Conservation (phyloP, 1,284 basidiomycete species). For the Ceratobasidium sp. region DNA sequence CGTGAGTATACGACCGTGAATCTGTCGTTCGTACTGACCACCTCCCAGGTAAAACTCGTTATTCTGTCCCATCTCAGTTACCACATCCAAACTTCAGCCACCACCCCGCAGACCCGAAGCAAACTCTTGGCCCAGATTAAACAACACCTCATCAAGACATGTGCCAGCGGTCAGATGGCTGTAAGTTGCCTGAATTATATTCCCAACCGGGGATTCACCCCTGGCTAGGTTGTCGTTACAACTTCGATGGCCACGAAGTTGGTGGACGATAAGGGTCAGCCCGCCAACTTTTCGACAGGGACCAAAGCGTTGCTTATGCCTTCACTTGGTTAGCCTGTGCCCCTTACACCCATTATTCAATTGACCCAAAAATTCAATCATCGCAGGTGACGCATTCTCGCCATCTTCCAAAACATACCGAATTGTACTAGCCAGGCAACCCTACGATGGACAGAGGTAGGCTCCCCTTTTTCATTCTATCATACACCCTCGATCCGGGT, state of each 20-base stretch:
- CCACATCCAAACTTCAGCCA: slow-evolving; percentile 28
- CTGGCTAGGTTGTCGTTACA: slow-evolving; percentile 28
- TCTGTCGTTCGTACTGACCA: neutral
- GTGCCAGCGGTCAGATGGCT: slow-evolving; percentile 33
- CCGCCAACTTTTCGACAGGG: slow-evolving; percentile 41
- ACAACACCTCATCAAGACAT: slow-evolving; percentile 27
- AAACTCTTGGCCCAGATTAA: slow-evolving; percentile 35
- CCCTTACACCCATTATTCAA: neutral
- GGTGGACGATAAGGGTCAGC: slow-evolving; percentile 34
- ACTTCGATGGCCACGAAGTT: slow-evolving; percentile 42
- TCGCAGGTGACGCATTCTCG: slow-evolving; percentile 16
- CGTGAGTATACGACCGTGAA: slow-evolving; percentile 4
- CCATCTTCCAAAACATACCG: slow-evolving; percentile 31
- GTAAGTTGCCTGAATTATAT: neutral
- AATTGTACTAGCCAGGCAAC: slow-evolving; percentile 25
- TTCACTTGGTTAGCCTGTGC: slow-evolving; percentile 18
- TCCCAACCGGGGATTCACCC: neutral
- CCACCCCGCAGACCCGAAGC: slow-evolving; percentile 11
- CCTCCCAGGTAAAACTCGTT: slow-evolving; percentile 32
- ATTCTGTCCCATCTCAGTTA: slow-evolving; percentile 33
- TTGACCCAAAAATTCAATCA: neutral
- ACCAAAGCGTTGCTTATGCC: slow-evolving; percentile 40
- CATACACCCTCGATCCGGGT: neutral
- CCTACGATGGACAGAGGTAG: slow-evolving; percentile 29
- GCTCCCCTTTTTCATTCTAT: neutral